Base-by-base conservation (phyloP, 805 yeast species). In the Candida stauntonica region DNA sequence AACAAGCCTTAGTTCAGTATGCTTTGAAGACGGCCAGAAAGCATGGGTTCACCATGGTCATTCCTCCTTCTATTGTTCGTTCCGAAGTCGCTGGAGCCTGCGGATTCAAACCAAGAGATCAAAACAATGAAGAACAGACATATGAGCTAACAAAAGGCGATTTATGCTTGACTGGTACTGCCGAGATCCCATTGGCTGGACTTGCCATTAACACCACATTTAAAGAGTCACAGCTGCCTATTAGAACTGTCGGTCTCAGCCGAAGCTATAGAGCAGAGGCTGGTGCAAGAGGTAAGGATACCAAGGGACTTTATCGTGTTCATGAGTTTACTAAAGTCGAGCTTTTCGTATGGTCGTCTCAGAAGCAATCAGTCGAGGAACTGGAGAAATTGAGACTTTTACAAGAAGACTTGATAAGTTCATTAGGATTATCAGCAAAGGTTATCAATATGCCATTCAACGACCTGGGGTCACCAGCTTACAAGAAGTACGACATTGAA, bases 311-410 rank as follows among this genome's bases (percentile, higher is more conserved):
- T 1, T 93, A 93, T 51, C 68, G 99, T 30, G 97, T 93, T 17
- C 99, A 93, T 57, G 99, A 93, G 63, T 93, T 93, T 60, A 86
- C 95, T 9, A 93, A 93, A 59, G 95, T 93, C 1, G 99, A 93
- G 58, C 63, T 93, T 38, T 93, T 91, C 53, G 80, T 81, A 44
- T 81, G 93, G 96, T 61, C 73, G 9, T 42, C 61, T 32, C 55
- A 63, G 0, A 70, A 68, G 11, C 59, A 60, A 1, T 73, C 88
- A 4, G 60, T 59, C 7, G 45, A 48, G 3, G 75, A 79, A 48
- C 70, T 86, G 33, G 81, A 84, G 39, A 69, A 70, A 19, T 61
- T 93, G 29, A 72, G 78, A 23, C 58, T 60, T 1, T 70, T 86
- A 39, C 98, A 93, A 61, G 72, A 72, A 30, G 68, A 71, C 4